phyloP scores from a whole-genome alignment of 352 stramenopile genomes.

The Peronospora destructor region DNA sequence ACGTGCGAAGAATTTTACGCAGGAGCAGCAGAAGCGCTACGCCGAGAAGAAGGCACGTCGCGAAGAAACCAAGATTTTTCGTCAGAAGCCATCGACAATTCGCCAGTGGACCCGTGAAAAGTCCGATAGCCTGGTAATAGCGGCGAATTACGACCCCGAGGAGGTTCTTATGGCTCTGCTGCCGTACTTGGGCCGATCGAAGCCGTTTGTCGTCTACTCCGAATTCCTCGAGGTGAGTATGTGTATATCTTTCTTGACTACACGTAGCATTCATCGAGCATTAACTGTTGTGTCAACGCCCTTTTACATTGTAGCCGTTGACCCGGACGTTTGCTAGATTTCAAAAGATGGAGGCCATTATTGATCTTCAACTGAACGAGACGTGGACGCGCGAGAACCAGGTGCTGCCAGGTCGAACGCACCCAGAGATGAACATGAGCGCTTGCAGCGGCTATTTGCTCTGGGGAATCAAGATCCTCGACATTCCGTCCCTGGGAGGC shows the following conservation, averaged over 20 bases:
- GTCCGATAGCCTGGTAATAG: conserved; percentile 87
- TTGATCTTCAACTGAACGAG: conserved; percentile 92
- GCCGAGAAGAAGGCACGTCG: conserved; percentile 74
- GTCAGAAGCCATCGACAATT: conserved; percentile 59
- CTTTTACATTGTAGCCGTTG: conserved; percentile 55
- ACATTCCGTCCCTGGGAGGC: conserved; percentile 17
- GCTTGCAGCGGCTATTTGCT: conserved; percentile 93
- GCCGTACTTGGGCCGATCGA: conserved; percentile 85
- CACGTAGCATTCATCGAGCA: neutral
- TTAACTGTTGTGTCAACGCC: conserved; percentile 2
- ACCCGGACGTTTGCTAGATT: conserved; percentile 85
- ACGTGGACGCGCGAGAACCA: conserved; percentile 95
- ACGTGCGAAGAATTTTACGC: conserved; percentile 78
- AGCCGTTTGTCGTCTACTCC: conserved; percentile 93
- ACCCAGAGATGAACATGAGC: conserved; percentile 96
- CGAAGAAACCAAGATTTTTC: conserved; percentile 67
- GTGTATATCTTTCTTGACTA: neutral
- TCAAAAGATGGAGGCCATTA: conserved; percentile 86
- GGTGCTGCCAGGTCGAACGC: conserved; percentile 88
- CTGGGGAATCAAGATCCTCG: conserved; percentile 88
- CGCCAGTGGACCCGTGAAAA: conserved; percentile 62
- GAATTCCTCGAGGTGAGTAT: conserved; percentile 83
- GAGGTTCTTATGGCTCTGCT: conserved; percentile 81
- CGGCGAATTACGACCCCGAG: conserved; percentile 86
- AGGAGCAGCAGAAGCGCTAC: conserved; percentile 70